Percentiles rank a stretch among this genome's conserved stretches.
These are phyloP conservation scores for Nephelium lappaceum DNA, from an alignment of 345 rosid genomes.

Conservation along the genomic window DNA sequence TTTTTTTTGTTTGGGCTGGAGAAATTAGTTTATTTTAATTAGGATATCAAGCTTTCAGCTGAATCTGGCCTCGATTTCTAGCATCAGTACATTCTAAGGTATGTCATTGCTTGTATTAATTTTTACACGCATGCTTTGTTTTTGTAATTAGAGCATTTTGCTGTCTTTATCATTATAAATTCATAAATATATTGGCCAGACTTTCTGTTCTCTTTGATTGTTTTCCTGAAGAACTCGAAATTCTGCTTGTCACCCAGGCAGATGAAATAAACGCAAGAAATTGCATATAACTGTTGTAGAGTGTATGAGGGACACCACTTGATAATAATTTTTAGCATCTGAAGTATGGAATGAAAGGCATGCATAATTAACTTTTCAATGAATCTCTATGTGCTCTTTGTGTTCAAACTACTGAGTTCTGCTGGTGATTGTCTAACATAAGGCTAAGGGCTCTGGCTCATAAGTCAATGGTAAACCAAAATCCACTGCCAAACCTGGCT, in stretches of 20 bases:
- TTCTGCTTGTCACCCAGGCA: neutral
- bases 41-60: neutral
- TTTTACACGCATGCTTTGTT: neutral
- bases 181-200: neutral
- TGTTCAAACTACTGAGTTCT: neutral
- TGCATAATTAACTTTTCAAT: neutral
- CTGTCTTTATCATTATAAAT: neutral
- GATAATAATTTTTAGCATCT: neutral
- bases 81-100: constrained; percentile 1
- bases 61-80: neutral
- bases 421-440: neutral
- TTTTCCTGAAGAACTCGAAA: too few relatives aligned
- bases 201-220: neutral
- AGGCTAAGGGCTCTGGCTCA: neutral
- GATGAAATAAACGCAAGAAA: neutral
- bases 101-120: constrained; percentile 2
- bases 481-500: neutral
- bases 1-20: neutral
- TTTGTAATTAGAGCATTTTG: neutral
- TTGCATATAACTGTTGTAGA: neutral
- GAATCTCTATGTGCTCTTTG: neutral
- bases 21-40: neutral
- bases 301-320: neutral
- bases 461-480: neutral
- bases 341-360: neutral